These are phyloP conservation scores for Capsicum rhomboideum DNA, from an alignment of 257 asterid genomes.

Conservation along the genomic window DNA sequence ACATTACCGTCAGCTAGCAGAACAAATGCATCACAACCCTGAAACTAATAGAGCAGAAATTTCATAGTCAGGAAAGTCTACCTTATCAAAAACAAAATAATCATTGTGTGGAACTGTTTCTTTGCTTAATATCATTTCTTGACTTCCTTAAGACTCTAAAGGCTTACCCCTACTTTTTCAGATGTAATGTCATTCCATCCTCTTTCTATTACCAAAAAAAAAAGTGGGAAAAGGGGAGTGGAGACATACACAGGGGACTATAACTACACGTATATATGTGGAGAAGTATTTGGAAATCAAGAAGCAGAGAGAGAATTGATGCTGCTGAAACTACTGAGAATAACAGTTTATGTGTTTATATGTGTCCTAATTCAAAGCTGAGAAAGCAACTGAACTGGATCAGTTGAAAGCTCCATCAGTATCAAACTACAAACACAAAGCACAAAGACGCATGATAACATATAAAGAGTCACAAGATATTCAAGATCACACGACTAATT, in stretches of 20 bases:
- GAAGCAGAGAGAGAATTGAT: neutral
- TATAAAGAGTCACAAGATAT: neutral
- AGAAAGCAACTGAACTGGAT: neutral
- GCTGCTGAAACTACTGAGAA: neutral
- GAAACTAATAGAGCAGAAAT: neutral
- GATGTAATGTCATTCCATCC: neutral
- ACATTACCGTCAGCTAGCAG: slow-evolving; percentile 7
- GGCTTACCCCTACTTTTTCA: neutral
- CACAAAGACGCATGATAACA: neutral
- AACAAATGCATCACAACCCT: slow-evolving; percentile 35
- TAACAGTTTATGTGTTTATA: neutral
- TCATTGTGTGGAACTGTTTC: neutral
- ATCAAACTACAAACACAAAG: neutral
- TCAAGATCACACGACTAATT: neutral
- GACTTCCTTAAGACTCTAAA: neutral
- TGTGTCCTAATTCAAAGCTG: neutral
- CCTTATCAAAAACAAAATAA: too few relatives aligned
- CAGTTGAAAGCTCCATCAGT: neutral
- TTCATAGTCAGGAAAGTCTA: neutral
- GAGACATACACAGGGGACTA: neutral
- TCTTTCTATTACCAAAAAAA: neutral
- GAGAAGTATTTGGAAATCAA: neutral
- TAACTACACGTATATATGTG: neutral
- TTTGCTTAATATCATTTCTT: neutral
- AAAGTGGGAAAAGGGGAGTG: neutral